Conservation (phyloP, 306 rosid genomes). For the Cyclanthera cordifolia region DNA sequence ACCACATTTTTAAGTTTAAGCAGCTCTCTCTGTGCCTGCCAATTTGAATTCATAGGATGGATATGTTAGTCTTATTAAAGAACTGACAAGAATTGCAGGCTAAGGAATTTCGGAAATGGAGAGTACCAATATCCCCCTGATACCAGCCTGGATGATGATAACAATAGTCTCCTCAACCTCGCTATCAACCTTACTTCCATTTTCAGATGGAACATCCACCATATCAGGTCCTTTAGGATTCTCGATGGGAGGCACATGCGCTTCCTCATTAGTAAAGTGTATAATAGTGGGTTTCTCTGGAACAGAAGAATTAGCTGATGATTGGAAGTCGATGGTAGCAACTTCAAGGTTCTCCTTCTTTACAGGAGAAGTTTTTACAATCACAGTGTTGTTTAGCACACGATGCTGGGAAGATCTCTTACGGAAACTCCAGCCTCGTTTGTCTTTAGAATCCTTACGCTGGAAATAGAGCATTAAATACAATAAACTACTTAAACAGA, state of each 20-base stretch:
- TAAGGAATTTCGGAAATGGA: constrained; percentile 14
- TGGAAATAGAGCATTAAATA: constrained; percentile 19
- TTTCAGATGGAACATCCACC: constrained; percentile 20
- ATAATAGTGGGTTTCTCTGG: constrained; percentile 41
- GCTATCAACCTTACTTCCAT: constrained; percentile 34
- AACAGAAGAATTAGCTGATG: constrained; percentile 30
- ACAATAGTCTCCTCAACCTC: constrained; percentile 42
- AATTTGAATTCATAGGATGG: not conserved
- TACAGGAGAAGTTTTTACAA: constrained; percentile 38
- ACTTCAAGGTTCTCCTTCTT: constrained; percentile 60
- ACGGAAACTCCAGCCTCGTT: constrained; percentile 91
- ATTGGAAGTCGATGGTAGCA: constrained; percentile 28
- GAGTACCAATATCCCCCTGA: constrained; percentile 66
- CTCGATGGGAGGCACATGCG: constrained; percentile 26
- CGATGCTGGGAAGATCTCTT: constrained; percentile 79
- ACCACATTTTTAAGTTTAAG: constrained; percentile 43
- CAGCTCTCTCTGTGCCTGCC: constrained; percentile 50
- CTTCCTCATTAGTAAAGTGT: constrained; percentile 44
- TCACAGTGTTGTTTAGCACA: constrained; percentile 81
- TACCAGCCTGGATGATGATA: constrained; percentile 59
- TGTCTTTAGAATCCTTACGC: constrained; percentile 65
- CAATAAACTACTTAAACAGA: not conserved
- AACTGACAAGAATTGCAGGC: constrained; percentile 1
- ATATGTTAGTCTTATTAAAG: constrained; percentile 8
- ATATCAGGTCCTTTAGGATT: constrained; percentile 28